These are phyloP conservation scores for Fusarium nygamai DNA, from an alignment of 2,329 filamentous ascomycete genomes.

Conservation along the genomic window DNA sequence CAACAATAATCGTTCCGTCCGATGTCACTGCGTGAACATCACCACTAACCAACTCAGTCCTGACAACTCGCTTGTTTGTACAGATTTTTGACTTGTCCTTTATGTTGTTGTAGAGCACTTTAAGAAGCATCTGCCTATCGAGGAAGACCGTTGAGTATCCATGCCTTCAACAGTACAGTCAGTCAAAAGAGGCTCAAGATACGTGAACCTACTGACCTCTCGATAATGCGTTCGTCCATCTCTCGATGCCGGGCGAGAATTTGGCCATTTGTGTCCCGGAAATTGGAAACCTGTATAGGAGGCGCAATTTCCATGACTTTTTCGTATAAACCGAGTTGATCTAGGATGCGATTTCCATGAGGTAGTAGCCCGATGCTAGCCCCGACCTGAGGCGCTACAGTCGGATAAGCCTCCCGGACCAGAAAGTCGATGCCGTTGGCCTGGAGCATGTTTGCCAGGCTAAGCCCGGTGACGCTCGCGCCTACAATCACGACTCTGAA, in stretches of 20 bases:
- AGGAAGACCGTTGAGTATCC: background rate
- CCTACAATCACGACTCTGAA: background rate
- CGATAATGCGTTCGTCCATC: background rate
- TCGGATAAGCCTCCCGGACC: background rate
- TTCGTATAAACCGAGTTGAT: background rate
- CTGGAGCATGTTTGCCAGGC: constrained; percentile 3
- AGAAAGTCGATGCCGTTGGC: background rate
- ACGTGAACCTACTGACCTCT: background rate
- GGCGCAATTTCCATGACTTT: background rate
- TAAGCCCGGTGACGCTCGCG: background rate
- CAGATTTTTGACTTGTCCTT: background rate
- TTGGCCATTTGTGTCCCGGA: background rate
- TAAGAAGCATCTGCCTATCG: background rate
- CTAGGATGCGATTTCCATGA: background rate
- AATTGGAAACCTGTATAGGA: background rate
- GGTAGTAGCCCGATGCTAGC: constrained; percentile 1
- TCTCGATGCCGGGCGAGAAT: background rate
- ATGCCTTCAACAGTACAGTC: background rate
- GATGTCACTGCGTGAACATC: background rate
- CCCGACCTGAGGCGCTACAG: background rate
- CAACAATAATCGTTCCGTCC: background rate
- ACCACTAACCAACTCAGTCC: background rate
- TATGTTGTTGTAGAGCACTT: background rate
- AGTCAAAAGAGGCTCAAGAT: background rate
- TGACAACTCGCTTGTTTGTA: background rate